phyloP scores from a whole-genome alignment of 2,329 filamentous ascomycete genomes.

The Laburnicola sp. region DNA sequence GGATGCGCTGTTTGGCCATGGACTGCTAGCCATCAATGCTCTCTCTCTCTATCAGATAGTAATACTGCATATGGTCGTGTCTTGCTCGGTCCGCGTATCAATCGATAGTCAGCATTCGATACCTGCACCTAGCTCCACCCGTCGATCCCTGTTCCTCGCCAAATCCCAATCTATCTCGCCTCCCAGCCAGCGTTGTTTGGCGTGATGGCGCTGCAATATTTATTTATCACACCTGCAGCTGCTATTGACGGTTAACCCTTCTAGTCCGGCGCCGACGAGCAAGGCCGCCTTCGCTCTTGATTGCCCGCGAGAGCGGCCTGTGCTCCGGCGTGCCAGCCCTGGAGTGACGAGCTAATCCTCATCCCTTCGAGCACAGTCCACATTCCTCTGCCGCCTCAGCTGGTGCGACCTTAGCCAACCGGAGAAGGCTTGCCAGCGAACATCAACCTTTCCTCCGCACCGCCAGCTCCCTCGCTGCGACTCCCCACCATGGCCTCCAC shows the following conservation, averaged over 20 bases:
- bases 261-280: constrained; percentile 1
- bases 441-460: constrained; percentile 22
- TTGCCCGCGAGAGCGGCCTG: constrained; percentile 23
- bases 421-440: constrained; percentile 30
- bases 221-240: constrained; percentile 18
- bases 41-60: no score
- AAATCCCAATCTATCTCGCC: constrained; percentile 14
- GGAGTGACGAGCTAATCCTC: constrained; percentile 35
- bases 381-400: constrained; percentile 32
- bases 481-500: constrained; percentile 38
- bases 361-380: constrained; percentile 19
- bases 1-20: no score
- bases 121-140: background rate
- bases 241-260: constrained; percentile 15
- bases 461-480: constrained; percentile 14
- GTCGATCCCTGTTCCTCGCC: background rate
- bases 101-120: background rate
- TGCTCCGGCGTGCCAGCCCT: no score
- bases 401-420: constrained; percentile 32
- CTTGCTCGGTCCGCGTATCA: no score
- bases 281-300: constrained; percentile 1
- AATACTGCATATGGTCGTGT: no score
- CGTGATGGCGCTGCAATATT: constrained; percentile 11
- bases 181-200: constrained; percentile 14
- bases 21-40: no score